Percentiles rank a stretch among this genome's conserved stretches.
These are phyloP conservation scores for Limnanthes douglasii DNA, from an alignment of 345 rosid species.

Conservation along the genomic window DNA sequence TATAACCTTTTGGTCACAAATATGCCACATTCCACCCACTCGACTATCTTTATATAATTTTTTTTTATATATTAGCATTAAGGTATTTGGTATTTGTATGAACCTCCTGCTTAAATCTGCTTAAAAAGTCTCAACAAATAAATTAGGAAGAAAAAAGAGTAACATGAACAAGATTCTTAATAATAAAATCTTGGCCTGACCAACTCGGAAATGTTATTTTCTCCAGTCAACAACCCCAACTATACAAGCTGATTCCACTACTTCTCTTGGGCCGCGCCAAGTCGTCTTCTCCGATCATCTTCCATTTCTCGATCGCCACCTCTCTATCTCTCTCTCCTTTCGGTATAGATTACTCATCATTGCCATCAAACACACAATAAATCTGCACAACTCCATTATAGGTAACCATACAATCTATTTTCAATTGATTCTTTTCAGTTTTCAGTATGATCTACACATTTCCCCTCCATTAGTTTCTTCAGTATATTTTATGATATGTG, in stretches of 20 bases:
- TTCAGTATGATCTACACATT: neutral
- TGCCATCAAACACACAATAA: too few species aligned
- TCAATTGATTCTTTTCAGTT: conserved; percentile 3
- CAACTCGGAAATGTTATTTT: too few species aligned
- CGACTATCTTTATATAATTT: too few species aligned
- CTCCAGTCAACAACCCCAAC: too few species aligned
- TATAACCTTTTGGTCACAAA: too few species aligned
- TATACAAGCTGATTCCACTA: too few species aligned
- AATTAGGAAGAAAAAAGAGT: neutral
- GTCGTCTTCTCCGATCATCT: conserved; percentile 31
- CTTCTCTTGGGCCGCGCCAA: conserved; percentile 51
- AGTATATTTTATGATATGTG: neutral
- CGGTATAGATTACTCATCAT: conserved; percentile 1
- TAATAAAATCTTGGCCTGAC: neutral
- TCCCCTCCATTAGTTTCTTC: neutral
- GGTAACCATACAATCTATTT: too few species aligned
- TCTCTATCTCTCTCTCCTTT: conserved; percentile 10
- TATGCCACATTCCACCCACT: too few species aligned
- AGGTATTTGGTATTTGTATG: neutral
- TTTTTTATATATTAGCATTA: neutral
- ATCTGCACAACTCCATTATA: too few species aligned
- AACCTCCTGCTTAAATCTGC: too few species aligned
- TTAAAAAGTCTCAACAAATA: too few species aligned
- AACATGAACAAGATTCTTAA: neutral
- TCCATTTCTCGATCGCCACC: conserved; percentile 26